Evolutionary conservation across 164 flowering plant genomes (phyloP).

Genomic region (Kingdonia uniflora): DNA sequence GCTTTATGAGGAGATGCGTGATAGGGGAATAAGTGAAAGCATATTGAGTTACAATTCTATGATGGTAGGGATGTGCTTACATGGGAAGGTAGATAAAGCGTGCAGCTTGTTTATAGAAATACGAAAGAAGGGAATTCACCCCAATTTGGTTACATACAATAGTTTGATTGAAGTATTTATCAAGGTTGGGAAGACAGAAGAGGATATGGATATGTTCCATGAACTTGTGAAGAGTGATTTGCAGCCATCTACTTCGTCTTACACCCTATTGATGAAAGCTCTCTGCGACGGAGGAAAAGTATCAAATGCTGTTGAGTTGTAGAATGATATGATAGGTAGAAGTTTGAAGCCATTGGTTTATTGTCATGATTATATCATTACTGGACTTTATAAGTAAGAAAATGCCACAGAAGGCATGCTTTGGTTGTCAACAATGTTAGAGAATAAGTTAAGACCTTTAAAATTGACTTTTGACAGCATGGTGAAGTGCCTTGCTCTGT

Average conservation of each 20-base stretch:
- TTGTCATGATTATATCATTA: slow-evolving; percentile 29
- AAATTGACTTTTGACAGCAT: slow-evolving; percentile 28
- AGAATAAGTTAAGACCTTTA: slow-evolving; percentile 29
- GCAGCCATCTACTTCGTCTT: slow-evolving; percentile 32
- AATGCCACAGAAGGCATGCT: slow-evolving; percentile 29
- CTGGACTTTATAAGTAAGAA: slow-evolving; percentile 34
- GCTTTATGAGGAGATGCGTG: slow-evolving; percentile 43
- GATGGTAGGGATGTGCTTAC: slow-evolving; percentile 40
- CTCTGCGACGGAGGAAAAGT: slow-evolving; percentile 36
- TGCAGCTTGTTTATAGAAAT: slow-evolving; percentile 36
- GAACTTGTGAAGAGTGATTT: slow-evolving; percentile 36
- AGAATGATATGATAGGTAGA: slow-evolving; percentile 34
- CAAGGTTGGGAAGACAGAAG: slow-evolving; percentile 26
- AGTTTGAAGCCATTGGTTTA: slow-evolving; percentile 24
- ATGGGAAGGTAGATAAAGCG: slow-evolving; percentile 36
- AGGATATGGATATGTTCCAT: slow-evolving; percentile 23
- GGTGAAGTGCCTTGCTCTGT: slow-evolving; percentile 23
- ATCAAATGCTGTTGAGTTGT: slow-evolving; percentile 25
- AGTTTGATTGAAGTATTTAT: slow-evolving; percentile 39
- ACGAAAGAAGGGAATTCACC: slow-evolving; percentile 30
- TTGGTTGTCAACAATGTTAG: slow-evolving; percentile 34
- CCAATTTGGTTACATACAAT: slow-evolving; percentile 41
- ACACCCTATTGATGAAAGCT: slow-evolving; percentile 29
- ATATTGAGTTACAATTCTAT: slow-evolving; percentile 35
- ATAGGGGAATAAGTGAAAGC: slow-evolving; percentile 33